Percentiles rank a stretch among this genome's conserved stretches.
Conservation (phyloP, 2,329 filamentous ascomycete species). For the Dactylellina cionopaga region DNA sequence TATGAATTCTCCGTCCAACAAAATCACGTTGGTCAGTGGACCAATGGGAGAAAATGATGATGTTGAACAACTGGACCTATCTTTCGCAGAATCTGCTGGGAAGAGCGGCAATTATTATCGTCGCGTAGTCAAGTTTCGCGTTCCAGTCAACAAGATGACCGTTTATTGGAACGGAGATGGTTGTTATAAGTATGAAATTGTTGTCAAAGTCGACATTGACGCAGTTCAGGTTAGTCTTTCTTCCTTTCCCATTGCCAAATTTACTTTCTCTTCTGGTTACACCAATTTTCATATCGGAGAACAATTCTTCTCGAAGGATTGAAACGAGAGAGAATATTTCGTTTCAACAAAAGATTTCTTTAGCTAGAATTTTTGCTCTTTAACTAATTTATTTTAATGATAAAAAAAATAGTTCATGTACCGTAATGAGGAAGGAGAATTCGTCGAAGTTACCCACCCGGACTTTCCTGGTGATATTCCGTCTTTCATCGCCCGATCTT, state of each 20-base stretch:
- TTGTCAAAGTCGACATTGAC: slow-evolving; percentile 25
- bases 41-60: background rate
- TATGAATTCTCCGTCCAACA: slow-evolving; percentile 39
- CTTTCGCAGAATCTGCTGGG: slow-evolving; percentile 36
- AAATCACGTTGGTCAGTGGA: slow-evolving; percentile 18
- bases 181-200: slow-evolving; percentile 13
- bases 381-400: background rate
- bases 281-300: too few species aligned
- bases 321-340: too few species aligned
- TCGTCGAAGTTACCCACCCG: slow-evolving; percentile 15
- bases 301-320: too few species aligned
- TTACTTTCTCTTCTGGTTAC: too few species aligned
- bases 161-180: slow-evolving; percentile 38
- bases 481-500: slow-evolving; percentile 10
- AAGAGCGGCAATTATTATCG: slow-evolving; percentile 46
- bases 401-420: slow-evolving; percentile 17
- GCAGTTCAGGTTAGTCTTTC: slow-evolving; percentile 17
- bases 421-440: slow-evolving; percentile 12
- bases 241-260: too few species aligned
- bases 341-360: background rate
- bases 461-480: slow-evolving; percentile 9
- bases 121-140: slow-evolving; percentile 32
- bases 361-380: background rate
- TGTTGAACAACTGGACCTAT: slow-evolving; percentile 25
- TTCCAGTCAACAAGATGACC: slow-evolving; percentile 2